Conservation (phyloP, 106 monocot genomes). For the Dioscorea zingiberensis region DNA sequence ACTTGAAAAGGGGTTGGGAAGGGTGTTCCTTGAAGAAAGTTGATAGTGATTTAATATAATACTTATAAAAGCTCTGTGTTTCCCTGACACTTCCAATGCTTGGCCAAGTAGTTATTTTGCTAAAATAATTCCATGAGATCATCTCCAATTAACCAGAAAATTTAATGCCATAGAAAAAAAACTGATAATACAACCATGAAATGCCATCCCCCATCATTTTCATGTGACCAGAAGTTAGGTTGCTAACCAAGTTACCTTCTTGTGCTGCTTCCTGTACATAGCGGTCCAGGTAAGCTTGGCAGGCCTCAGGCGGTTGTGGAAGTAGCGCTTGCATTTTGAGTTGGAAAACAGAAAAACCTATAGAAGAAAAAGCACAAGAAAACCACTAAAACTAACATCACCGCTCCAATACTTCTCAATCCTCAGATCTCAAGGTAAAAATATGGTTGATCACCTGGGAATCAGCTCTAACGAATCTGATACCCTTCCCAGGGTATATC, state of each 20-base stretch:
- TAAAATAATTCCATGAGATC: too few species aligned
- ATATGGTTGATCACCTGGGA: slow-evolving; percentile 34
- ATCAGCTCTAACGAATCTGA: slow-evolving; percentile 59
- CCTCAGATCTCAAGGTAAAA: not conserved
- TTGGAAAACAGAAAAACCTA: slow-evolving; percentile 55
- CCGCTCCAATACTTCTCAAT: not conserved
- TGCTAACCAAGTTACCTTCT: slow-evolving; percentile 35
- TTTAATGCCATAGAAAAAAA: too few species aligned
- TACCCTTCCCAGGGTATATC: slow-evolving; percentile 75
- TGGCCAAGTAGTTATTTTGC: too few species aligned
- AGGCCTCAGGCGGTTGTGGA: slow-evolving; percentile 64
- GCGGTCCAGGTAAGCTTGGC: slow-evolving; percentile 71
- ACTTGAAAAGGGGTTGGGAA: too few species aligned
- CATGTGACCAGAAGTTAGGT: too few species aligned
- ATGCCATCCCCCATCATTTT: too few species aligned
- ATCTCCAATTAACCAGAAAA: too few species aligned
- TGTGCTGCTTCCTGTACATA: slow-evolving; percentile 75
- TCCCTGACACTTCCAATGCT: too few species aligned
- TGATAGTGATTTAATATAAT: too few species aligned
- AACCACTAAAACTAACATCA: not conserved
- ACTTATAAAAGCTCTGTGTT: too few species aligned
- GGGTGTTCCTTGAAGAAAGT: too few species aligned
- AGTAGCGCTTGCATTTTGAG: slow-evolving; percentile 61
- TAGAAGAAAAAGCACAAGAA: not conserved
- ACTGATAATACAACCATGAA: too few species aligned